Evolutionary conservation across 2,329 filamentous ascomycete species (phyloP).

Genomic region (Paramyrothecium sp.): DNA sequence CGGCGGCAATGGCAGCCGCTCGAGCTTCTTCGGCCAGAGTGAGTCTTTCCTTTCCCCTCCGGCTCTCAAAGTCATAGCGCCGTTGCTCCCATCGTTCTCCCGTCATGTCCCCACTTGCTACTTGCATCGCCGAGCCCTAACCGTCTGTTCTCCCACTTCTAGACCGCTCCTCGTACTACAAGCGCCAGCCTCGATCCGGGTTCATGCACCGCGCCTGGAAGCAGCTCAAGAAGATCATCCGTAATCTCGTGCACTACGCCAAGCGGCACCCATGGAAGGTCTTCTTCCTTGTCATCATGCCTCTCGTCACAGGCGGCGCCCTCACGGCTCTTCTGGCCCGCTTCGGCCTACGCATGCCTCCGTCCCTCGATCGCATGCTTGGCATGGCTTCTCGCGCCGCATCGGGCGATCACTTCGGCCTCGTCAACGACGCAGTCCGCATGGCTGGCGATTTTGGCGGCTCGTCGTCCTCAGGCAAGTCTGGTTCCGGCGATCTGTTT

Average conservation of each 20-base stretch:
- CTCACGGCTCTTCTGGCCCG: constrained; percentile 73
- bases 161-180: constrained; percentile 67
- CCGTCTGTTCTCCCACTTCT: constrained; percentile 4
- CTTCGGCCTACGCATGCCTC: constrained; percentile 77
- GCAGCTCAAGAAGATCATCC: constrained; percentile 75
- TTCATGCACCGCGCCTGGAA: constrained; percentile 74
- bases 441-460: constrained; percentile 42
- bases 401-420: constrained; percentile 44
- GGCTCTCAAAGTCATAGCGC: background rate
- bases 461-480: background rate
- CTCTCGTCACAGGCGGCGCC: constrained; percentile 80
- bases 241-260: constrained; percentile 78
- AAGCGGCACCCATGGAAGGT: constrained; percentile 84
- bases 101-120: background rate
- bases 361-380: constrained; percentile 57
- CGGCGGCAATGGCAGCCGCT: constrained; percentile 39
- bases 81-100: constrained; percentile 1
- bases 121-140: background rate
- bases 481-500: constrained; percentile 20
- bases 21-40: constrained; percentile 46
- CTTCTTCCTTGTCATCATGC: constrained; percentile 83
- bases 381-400: constrained; percentile 51
- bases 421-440: constrained; percentile 54
- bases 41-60: constrained; percentile 12
- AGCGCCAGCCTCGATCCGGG: constrained; percentile 75